phyloP scores from a whole-genome alignment of 176 grass and related monocot species.

The Carex scoparia region DNA sequence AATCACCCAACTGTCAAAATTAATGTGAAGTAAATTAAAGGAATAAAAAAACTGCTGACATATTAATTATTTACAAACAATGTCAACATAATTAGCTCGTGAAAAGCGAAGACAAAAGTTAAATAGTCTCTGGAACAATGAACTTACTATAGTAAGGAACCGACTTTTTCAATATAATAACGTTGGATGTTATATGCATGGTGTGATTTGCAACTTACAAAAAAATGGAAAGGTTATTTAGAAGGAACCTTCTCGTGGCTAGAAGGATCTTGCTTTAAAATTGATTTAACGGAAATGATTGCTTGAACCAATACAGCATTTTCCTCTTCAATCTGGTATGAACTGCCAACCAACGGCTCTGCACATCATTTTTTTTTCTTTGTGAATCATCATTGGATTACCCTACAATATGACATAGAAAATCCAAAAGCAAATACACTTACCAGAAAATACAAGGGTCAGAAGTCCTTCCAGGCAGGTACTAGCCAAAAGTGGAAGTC shows the following conservation, averaged over 20 bases:
- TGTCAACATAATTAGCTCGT: constrained; percentile 2
- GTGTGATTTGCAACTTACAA: background rate
- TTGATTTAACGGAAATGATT: constrained; percentile 89
- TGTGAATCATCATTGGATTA: constrained; percentile 14
- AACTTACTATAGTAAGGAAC: background rate
- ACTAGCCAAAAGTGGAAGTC: constrained; percentile 41
- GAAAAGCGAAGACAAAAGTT: background rate
- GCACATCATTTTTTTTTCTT: constrained; percentile 26
- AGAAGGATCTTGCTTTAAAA: constrained; percentile 65
- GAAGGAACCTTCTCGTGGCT: constrained; percentile 72
- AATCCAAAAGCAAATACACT: constrained; percentile 32
- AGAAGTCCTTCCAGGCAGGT: constrained; percentile 88
- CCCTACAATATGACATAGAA: constrained; percentile 15
- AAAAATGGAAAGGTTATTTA: background rate
- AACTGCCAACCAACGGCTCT: constrained; percentile 60
- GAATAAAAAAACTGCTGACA: background rate
- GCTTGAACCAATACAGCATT: constrained; percentile 82
- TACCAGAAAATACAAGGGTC: constrained; percentile 76
- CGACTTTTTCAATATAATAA: background rate
- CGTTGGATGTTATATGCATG: background rate
- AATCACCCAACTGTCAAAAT: background rate
- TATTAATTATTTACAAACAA: background rate
- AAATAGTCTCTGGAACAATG: background rate
- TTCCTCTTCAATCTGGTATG: constrained; percentile 63
- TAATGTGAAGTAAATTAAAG: background rate